Percentiles rank a stretch among this genome's conserved stretches.
phyloP scores from a whole-genome alignment of 805 yeast genomes.

The Sungouiella thailandica region DNA sequence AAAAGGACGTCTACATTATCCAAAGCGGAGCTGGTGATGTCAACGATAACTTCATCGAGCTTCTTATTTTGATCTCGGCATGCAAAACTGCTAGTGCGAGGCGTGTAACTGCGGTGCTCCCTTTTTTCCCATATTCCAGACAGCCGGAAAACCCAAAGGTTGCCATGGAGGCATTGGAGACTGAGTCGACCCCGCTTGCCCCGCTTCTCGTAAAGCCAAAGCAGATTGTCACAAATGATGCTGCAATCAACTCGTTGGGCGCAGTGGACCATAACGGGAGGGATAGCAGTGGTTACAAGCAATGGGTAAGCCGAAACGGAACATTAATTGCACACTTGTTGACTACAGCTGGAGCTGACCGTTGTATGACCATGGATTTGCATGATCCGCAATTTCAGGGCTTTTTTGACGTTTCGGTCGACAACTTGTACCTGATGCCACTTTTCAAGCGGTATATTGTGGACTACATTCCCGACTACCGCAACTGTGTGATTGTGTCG shows the following conservation, averaged over 20 bases:
- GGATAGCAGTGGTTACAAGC: conserved; percentile 68
- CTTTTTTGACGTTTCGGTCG: conserved; percentile 93
- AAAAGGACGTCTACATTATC: conserved; percentile 88
- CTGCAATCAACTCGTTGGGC: conserved; percentile 27
- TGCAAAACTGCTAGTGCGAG: conserved; percentile 89
- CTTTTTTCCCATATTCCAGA: conserved; percentile 91
- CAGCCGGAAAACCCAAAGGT: conserved; percentile 82
- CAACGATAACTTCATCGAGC: conserved; percentile 80
- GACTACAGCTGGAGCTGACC: conserved; percentile 93
- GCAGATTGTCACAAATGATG: conserved; percentile 29
- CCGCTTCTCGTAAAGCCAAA: conserved; percentile 13
- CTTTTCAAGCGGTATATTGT: conserved; percentile 79
- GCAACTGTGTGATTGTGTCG: conserved; percentile 85
- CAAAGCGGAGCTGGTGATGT: conserved; percentile 87
- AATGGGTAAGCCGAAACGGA: conserved; percentile 96
- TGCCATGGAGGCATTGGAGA: conserved; percentile 12
- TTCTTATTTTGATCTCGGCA: conserved; percentile 81
- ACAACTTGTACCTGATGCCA: conserved; percentile 86
- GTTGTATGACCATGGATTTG: conserved; percentile 93
- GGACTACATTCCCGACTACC: conserved; percentile 70
- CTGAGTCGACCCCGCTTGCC: conserved; percentile 9
- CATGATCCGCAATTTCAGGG: conserved; percentile 99
- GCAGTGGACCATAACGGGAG: conserved; percentile 33
- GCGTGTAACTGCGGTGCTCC: conserved; percentile 85
- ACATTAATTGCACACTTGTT: conserved; percentile 83